Evolutionary conservation across 768 basidiomycete species (phyloP), one percentile per base, ranked within the genome.

Genomic region (Pleurotus citrinopileatus): DNA sequence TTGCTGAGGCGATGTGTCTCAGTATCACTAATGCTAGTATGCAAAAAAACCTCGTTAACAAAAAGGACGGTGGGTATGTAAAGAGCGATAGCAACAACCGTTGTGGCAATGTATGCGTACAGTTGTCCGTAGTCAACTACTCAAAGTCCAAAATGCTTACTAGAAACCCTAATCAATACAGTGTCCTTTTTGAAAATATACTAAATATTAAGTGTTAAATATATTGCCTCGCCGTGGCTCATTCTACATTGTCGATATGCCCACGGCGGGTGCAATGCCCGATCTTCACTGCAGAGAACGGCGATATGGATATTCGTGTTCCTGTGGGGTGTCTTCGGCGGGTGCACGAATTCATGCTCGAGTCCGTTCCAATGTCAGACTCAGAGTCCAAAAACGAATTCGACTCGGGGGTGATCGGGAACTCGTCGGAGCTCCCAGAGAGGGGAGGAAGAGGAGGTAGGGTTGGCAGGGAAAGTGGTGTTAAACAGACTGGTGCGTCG

Each of bases 401-500:
- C 72, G 29, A 59, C 28, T 66, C 59, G 9, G 71, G 70, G n/a
- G 73, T 73, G 42, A 71, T 64, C 25, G 75, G 73, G 58, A 76
- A 75, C 10, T 70, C 70, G 26, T 76, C 75, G 28, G 75, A 73
- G 56, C 65, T 71, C 38, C 72, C 69, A 25, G 78, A 76, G 38
- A 67, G 74, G 29, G 75, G 73, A 53, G 80, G 71, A 29, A 83
- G 71, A 17, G 78, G 60, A 2, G 88, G 84, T 23, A 91, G 79
- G 2, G 79, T 82, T 9, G 89, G 89, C 53, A 91, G 74, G 47
- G 75, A 73, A 65, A 87, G 77, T 12, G 84, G 83, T 60, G 74
- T 73, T 38, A 73, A 72, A 23, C 70, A 66, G 12, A 73, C 64
- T 22, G 71, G 68, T 56, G 74, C 73, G 63, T 69, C 67, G 59